These are phyloP conservation scores for Nectriaceae sp. DNA, from an alignment of 2,329 filamentous ascomycete species.

Conservation along the genomic window DNA sequence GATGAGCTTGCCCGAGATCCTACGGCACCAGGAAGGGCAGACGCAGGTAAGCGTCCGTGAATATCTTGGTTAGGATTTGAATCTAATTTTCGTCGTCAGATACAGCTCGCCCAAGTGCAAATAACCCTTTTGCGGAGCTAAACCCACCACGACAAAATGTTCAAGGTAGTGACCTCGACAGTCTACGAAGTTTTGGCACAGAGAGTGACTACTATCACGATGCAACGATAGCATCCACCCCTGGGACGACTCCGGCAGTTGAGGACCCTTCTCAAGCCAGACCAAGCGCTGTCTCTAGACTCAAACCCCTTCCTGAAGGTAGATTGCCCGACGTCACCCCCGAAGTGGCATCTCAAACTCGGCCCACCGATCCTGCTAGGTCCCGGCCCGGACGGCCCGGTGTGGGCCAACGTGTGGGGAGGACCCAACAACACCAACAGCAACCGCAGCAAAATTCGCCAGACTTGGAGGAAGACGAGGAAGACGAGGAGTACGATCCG, in stretches of 20 bases:
- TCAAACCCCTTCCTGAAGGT: slow-evolving; percentile 2
- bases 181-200: slow-evolving; percentile 37
- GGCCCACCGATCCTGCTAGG: background rate
- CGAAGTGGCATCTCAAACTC: background rate
- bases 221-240: slow-evolving; percentile 38
- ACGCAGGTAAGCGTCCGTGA: background rate
- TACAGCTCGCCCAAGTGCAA: background rate
- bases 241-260: slow-evolving; percentile 11
- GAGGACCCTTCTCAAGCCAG: slow-evolving; percentile 2
- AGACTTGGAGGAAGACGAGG: slow-evolving; percentile 7
- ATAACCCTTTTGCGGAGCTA: background rate
- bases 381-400: background rate
- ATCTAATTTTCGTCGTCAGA: background rate
- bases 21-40: background rate
- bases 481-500: background rate
- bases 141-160: background rate
- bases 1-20: slow-evolving; percentile 21
- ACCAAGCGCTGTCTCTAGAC: background rate
- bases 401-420: slow-evolving; percentile 1
- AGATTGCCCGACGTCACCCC: slow-evolving; percentile 4
- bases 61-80: background rate
- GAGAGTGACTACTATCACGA: slow-evolving; percentile 40
- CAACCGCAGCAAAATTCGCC: slow-evolving; percentile 1
- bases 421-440: background rate
- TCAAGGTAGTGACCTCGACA: slow-evolving; percentile 31